Base-by-base conservation (phyloP, 176 grass and related monocot genomes). In the Puya raimondii region DNA sequence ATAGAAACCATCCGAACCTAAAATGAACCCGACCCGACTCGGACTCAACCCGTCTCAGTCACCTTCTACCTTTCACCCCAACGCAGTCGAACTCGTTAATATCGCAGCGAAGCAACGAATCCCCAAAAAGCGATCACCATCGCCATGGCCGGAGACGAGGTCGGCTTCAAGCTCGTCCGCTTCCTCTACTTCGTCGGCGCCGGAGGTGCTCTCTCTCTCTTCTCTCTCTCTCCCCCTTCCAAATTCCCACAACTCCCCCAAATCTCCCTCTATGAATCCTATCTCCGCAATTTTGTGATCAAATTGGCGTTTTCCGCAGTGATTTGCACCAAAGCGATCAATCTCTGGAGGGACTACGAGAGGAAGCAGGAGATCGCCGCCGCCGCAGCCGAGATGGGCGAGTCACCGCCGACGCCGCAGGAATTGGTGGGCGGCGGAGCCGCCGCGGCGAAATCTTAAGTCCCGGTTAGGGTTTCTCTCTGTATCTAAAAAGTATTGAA, bases 261-360 rank as follows among this genome's bases (percentile, higher is more conserved):
- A 29, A 11, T n/a, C 69, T 57, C 9, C 17, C 42, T 42, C 33
- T 42, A 42, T 42, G 17, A 22, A 48, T 12, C n/a, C 10, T 18
- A 64, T 50, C 71, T 12, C 22, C 18, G 33, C 33, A 42, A 42
- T 42, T 7, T 42, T 42, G 33, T 7, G 33, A 42, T 42, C 33
- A 42, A 42, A 42, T 16, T 20, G 11, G 33, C 47, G 61, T 71
- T 21, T 51, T 74, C 53, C 64, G 20, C 78, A 93, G 94, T 93
- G 52, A 82, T 99, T 67, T 99, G 82, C 75, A 99, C 90, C 53
- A 93, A 91, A 79, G 94, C 82, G 66, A 99, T 99, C 80, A 99
- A 91, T 74, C 81, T 79, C 58, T 99, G 88, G 33, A 75, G 80
- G 9, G 87, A 88, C 2, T 82, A 93, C 82, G 87, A 93, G 66